Base-by-base conservation (phyloP, 129 eudicot species). In the Sambucus nigra region DNA sequence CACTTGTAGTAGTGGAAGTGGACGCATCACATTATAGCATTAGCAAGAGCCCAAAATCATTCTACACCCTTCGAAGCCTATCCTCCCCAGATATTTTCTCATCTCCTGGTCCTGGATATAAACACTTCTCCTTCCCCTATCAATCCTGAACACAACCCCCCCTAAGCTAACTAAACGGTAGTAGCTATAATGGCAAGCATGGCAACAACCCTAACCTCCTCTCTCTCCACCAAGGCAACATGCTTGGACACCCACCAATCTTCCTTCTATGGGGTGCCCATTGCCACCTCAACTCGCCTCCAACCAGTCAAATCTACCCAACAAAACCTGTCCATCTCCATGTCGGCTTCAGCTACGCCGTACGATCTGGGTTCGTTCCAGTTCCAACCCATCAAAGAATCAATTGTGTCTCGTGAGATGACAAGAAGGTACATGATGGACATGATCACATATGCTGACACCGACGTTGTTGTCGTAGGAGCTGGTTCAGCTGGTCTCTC, bases 401-500 rank as follows among this genome's bases (percentile, higher is more conserved):
- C 95, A 27, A 79, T 86, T 19, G 95, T 86, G 17, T 58, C 95
- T 7, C 81, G 95, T 20, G 95, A 86, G 41, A 86, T 86, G 95
- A 86, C 95, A 27, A 66, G 95, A 18, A 71, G 95, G 66, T 86
- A 86, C 85, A 86, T 86, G 95, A 86, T 70, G 11, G 95, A 86
- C 57, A 82, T 86, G 93, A 79, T 86, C 12, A 78, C 93, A 18
- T 69, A 78, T 51, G 95, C 95, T 20, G 95, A 86, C 65, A 86
- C 95, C 29, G 95, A 86, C 67, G 95, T 86, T 2, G 87, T 86
- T 47, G 47, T 86, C 28, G 83, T 86, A 28, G 95, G 95, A 2
- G 95, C 95, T 60, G 95, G 95, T 13, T 82, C 95, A 20, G 95
- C 95, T 22, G 95, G 95, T 17, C 87, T 86, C 55, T 72, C 88